Base-by-base conservation (phyloP, 345 rosid genomes). In the Salix exigua region DNA sequence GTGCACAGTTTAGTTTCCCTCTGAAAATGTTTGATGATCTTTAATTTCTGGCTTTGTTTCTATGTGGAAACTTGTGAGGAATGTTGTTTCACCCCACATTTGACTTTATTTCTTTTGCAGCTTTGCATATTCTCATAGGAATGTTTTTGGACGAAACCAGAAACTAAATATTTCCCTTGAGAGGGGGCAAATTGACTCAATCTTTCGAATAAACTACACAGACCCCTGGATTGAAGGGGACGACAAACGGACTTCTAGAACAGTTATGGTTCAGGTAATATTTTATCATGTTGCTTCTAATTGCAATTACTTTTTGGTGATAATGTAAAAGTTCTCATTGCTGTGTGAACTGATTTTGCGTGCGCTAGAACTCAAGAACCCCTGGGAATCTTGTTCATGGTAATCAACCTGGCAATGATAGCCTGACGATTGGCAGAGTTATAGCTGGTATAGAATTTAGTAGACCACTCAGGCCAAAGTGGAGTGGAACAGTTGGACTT, bases 191-290 rank as follows among this genome's bases (percentile, higher is more conserved):
- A 88, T 92, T 80, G 98, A 96, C 83, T 96, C 99, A 10, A 89
- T 93, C 82, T 93, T 90, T 78, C 94, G 97, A 38, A 68, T 91
- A 77, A 96, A 96, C 83, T 96, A 93, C 87, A 93, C 94, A 21
- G 99, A 93, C 84, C 99, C 99, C 50, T 96, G 99, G 99, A 96
- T 96, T 84, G 92, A 91, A 87, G 98, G 98, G 66, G 96, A 93
- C 73, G 98, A 96, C 84, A 96, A 93, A 79, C 87, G 91, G 78
- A 93, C 97, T 73, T 92, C 98, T 68, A 89, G 97, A 79, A 89
- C 98, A 60, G 89, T 91, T 79, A 90, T 87, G 93, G 86, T 93
- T 81, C 99, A 93, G 96, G 99, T 96, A 84, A 40, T 40, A 11
- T 13, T 26, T 65, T 65, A 11, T 16, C 61, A 50, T 25, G 23